Base-by-base conservation (phyloP, 768 basidiomycete genomes). In the Naematelia encephala region DNA sequence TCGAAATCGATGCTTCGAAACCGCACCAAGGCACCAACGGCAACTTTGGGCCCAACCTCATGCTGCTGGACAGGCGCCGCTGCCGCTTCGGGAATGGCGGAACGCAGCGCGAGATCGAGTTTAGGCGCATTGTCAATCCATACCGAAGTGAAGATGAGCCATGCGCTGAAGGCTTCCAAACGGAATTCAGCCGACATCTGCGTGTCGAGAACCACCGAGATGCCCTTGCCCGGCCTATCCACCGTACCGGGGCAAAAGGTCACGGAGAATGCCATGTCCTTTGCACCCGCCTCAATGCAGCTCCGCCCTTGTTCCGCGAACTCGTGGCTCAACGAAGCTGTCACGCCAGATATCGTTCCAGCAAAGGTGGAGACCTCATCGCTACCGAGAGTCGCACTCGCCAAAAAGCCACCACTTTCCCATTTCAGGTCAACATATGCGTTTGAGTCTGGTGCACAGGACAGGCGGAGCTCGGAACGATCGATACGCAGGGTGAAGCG, bases 401-500 rank as follows among this genome's bases (percentile, higher is more conserved):
- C 76, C 50, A 91, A 79, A 70, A 97, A 92, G 0, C 91, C 92
- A 43, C 94, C 94, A 66, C 89, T 93, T 54, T 94, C 88, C 94
- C 94, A 98, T 48, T 89, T 83, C 29, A 96, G 72, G 1, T 87
- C 87, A 13, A 89, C 90, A 43, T 87, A 82, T n/a, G 96, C 93
- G 63, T 93, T 91, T 52, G 91, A 90, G 69, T 92, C 90, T 0
- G 91, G 91, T 60, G 86, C 85, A 65, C 94, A 97, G 0, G 88
- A 90, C 25, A 98, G 79, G 59, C 88, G 86, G 51, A 98, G 81
- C 55, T 83, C 86, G 0, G 94, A 97, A 69, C 87, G 84, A 70
- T 97, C 91, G 64, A 98, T 94, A 26, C 90, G 88, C 29, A 98
- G 81, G 66, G 90, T 91, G 78, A 96, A 84, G 60, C 84, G 88